A percentile compares a stretch with the other conserved stretches of the same genome.
Evolutionary conservation across 345 rosid species (phyloP).

Genomic region (Eucalyptus sp.): DNA sequence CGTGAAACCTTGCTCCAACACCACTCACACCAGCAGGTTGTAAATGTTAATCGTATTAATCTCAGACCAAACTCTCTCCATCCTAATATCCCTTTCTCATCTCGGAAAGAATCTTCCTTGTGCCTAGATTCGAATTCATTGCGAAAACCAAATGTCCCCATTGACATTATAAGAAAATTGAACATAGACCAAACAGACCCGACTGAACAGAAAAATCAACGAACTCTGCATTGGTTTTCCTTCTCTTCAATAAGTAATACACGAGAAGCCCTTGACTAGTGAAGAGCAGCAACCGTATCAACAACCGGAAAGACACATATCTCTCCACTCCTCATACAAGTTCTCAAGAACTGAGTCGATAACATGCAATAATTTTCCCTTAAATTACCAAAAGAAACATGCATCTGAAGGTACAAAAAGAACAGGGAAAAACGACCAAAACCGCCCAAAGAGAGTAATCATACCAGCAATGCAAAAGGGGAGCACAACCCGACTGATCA

Average conservation of each 20-base stretch:
- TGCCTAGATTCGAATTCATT: neutral
- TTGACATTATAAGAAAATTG: neutral
- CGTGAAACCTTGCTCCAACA: neutral
- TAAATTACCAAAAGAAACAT: neutral
- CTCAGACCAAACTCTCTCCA: neutral
- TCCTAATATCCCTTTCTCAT: neutral
- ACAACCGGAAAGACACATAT: neutral
- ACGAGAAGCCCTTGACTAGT: neutral
- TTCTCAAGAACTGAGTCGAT: neutral
- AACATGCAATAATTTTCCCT: neutral
- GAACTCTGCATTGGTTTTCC: neutral
- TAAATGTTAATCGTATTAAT: neutral
- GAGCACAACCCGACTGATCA: slow-evolving; percentile 22
- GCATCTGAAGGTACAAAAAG: neutral
- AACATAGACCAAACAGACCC: neutral
- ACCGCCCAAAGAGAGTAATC: neutral
- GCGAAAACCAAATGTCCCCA: neutral
- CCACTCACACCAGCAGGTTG: neutral
- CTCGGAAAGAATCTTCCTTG: neutral
- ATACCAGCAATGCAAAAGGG: slow-evolving; percentile 67
- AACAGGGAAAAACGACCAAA: neutral
- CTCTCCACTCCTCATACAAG: neutral
- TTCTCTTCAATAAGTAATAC: neutral
- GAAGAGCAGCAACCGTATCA: neutral
- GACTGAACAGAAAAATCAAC: neutral